These are phyloP conservation scores for Periconia digitata DNA, from an alignment of 2,329 filamentous ascomycete genomes.

Conservation along the genomic window DNA sequence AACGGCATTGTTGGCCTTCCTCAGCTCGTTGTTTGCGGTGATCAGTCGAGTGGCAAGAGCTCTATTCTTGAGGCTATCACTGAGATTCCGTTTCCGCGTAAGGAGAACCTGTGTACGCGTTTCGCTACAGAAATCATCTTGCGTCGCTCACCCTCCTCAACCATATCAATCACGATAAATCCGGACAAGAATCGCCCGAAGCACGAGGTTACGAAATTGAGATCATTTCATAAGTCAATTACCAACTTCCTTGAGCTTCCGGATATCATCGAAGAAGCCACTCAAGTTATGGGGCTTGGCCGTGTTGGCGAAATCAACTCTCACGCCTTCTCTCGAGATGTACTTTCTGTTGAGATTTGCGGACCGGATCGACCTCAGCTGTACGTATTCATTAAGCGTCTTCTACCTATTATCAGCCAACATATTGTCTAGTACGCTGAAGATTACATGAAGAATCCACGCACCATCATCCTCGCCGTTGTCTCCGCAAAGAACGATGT, in stretches of 20 bases:
- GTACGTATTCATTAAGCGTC: slow-evolving; percentile 27
- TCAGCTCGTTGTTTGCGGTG: slow-evolving; percentile 23
- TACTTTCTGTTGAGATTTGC: slow-evolving; percentile 47
- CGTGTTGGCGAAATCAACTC: slow-evolving; percentile 16
- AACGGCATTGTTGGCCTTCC: slow-evolving; percentile 27
- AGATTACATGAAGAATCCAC: slow-evolving; percentile 30
- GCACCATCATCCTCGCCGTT: slow-evolving; percentile 32
- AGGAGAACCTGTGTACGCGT: slow-evolving; percentile 59
- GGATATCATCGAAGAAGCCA: slow-evolving; percentile 56
- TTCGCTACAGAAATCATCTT: slow-evolving; percentile 59
- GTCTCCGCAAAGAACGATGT: slow-evolving; percentile 45
- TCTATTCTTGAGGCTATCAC: slow-evolving; percentile 21
- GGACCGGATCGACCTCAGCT: slow-evolving; percentile 42
- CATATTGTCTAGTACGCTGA: slow-evolving; percentile 14
- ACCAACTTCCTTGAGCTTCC: slow-evolving; percentile 47
- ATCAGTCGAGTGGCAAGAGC: slow-evolving; percentile 29
- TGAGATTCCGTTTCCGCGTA: slow-evolving; percentile 60
- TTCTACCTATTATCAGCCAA: slow-evolving; percentile 44
- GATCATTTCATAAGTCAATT: slow-evolving; percentile 40
- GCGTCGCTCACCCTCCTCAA: slow-evolving; percentile 26
- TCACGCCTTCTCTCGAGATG: slow-evolving; percentile 43
- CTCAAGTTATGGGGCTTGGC: slow-evolving; percentile 51
- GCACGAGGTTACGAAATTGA: slow-evolving; percentile 37
- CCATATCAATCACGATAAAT: slow-evolving; percentile 41
- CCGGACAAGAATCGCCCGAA: slow-evolving; percentile 31